Percentiles rank a stretch among this genome's conserved stretches.
phyloP scores from a whole-genome alignment of 164 flowering plant species.

The Vitis rupestris region DNA sequence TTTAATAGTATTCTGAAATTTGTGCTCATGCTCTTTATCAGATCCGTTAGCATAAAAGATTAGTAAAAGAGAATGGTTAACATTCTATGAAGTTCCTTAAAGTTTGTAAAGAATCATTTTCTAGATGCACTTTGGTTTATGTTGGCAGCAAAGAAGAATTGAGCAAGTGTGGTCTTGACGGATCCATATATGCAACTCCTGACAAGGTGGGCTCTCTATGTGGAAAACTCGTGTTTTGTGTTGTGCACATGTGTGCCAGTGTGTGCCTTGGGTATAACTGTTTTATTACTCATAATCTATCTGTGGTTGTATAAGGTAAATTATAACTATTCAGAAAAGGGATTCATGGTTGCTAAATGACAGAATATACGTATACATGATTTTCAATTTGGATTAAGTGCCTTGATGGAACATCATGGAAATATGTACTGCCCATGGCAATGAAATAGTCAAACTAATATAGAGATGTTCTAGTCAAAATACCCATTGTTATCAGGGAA shows the following conservation, averaged over 20 bases:
- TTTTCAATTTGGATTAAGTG: background rate
- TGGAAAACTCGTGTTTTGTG: background rate
- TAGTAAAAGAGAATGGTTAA: background rate
- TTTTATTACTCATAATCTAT: background rate
- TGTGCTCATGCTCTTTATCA: background rate
- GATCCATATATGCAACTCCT: constrained; percentile 49
- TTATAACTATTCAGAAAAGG: background rate
- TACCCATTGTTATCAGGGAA: background rate
- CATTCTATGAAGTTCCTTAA: background rate
- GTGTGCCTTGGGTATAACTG: no score
- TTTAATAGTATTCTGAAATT: background rate
- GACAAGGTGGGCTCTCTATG: constrained; percentile 43
- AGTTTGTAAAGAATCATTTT: background rate
- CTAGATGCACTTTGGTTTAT: constrained; percentile 7
- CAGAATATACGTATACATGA: background rate
- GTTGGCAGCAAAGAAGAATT: constrained; percentile 56
- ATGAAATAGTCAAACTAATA: background rate
- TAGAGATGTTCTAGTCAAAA: background rate
- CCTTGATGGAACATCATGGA: background rate
- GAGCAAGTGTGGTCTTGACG: constrained; percentile 68
- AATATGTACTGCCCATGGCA: background rate
- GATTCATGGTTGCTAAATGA: background rate
- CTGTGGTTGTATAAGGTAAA: background rate
- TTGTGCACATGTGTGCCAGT: no score
- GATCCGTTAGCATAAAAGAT: background rate